Percentiles rank a stretch among this genome's conserved stretches.
Conservation (phyloP, 768 basidiomycete species). For the Sporobolomyces roseus region DNA sequence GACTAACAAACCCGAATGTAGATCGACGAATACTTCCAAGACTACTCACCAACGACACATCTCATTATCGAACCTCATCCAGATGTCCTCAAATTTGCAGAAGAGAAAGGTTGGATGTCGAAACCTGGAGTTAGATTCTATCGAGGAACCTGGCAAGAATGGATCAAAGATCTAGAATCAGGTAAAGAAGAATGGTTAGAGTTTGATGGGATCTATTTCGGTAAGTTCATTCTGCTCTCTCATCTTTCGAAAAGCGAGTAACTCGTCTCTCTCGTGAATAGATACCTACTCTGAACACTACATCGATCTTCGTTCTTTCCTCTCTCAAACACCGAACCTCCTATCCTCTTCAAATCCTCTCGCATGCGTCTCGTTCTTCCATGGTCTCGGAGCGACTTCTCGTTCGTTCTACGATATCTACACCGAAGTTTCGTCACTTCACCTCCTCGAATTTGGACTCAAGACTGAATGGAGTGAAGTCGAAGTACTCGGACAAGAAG, state of each 20-base stretch:
- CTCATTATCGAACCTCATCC: conserved; percentile 93
- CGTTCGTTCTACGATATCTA: conserved; percentile 70
- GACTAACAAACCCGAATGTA: background rate
- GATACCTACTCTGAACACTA: conserved; percentile 45
- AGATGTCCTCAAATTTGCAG: conserved; percentile 81
- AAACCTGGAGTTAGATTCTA: conserved; percentile 72
- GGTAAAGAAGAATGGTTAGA: conserved; percentile 65
- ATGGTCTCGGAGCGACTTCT: conserved; percentile 94
- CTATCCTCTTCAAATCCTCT: conserved; percentile 52
- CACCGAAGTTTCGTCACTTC: conserved; percentile 72
- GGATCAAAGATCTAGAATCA: conserved; percentile 54
- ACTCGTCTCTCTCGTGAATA: background rate
- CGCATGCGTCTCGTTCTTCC: conserved; percentile 80
- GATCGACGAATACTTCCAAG: conserved; percentile 44
- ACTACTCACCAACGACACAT: conserved; percentile 53
- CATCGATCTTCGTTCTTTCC: conserved; percentile 70
- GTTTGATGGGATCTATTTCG: conserved; percentile 88
- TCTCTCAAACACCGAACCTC: conserved; percentile 66
- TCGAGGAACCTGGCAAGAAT: conserved; percentile 93
- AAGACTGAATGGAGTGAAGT: conserved; percentile 77
- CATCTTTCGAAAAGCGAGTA: background rate
- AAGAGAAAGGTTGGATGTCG: conserved; percentile 67
- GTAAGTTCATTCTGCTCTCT: conserved; percentile 51
- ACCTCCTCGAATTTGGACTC: conserved; percentile 77
- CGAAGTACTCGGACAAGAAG: conserved; percentile 58